Evolutionary conservation across 495 filamentous ascomycete genomes (phyloP).

Genomic region (Xylaria sp.): DNA sequence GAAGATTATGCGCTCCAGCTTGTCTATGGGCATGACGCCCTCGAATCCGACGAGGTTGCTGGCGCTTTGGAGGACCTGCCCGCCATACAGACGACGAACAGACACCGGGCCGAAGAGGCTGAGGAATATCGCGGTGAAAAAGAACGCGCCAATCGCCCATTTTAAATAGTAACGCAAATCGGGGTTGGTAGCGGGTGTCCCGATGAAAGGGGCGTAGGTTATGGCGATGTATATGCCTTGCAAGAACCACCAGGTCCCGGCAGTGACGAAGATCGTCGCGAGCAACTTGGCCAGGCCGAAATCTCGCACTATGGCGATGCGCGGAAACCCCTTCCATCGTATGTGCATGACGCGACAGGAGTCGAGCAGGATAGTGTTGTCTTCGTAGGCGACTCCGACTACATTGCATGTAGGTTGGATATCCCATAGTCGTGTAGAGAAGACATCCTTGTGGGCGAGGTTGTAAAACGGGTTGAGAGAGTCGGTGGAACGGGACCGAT

Average conservation of each 20-base stretch:
- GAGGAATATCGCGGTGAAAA: slow-evolving; percentile 23
- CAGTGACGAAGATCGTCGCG: slow-evolving; percentile 26
- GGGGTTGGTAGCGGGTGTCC: not conserved
- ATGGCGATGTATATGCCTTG: not conserved
- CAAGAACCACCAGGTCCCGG: slow-evolving; percentile 20
- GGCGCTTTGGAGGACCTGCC: slow-evolving; percentile 30
- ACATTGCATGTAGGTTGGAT: slow-evolving; percentile 42
- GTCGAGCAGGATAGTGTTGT: slow-evolving; percentile 47
- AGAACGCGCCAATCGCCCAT: not conserved
- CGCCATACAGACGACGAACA: slow-evolving; percentile 26
- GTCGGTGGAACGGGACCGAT: slow-evolving; percentile 28
- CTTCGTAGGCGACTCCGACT: slow-evolving; percentile 43
- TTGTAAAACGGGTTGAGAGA: slow-evolving; percentile 43
- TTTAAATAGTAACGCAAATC: not conserved
- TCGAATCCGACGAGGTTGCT: slow-evolving; percentile 37
- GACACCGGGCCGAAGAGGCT: slow-evolving; percentile 28
- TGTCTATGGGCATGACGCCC: slow-evolving; percentile 31
- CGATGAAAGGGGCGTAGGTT: not conserved
- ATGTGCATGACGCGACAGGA: slow-evolving; percentile 33
- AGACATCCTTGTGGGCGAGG: not conserved
- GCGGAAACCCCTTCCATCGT: slow-evolving; percentile 12
- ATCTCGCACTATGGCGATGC: slow-evolving; percentile 3
- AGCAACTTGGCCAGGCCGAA: not conserved
- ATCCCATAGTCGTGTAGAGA: slow-evolving; percentile 49
- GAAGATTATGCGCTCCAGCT: slow-evolving; percentile 34